Evolutionary conservation across 768 basidiomycete genomes (phyloP).

Genomic region (Neoboletus magnificus): DNA sequence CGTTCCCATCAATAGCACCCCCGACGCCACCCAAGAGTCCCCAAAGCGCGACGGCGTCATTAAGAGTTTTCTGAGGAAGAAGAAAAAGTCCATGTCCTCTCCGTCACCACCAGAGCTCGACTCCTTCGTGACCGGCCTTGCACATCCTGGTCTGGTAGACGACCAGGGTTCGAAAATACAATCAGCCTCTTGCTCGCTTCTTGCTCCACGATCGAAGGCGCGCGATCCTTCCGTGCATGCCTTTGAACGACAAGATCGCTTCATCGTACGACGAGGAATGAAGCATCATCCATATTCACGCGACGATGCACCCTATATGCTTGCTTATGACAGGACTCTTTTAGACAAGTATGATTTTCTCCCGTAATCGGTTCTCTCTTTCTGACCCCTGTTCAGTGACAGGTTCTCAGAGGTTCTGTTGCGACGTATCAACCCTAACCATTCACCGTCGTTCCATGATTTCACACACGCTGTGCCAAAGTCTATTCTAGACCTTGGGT

Average conservation of each 20-base stretch:
- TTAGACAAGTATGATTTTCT: slow-evolving; percentile 52
- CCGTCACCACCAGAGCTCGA: slow-evolving; percentile 6
- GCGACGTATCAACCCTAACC: slow-evolving; percentile 49
- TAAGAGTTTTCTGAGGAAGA: slow-evolving; percentile 19
- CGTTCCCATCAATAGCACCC: slow-evolving; percentile 1
- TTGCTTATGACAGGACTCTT: slow-evolving; percentile 54
- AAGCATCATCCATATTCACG: slow-evolving; percentile 52
- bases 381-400: slow-evolving; percentile 45
- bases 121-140: neutral
- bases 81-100: slow-evolving; percentile 18
- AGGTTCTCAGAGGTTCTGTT: slow-evolving; percentile 52
- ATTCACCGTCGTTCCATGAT: slow-evolving; percentile 60
- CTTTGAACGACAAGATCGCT: slow-evolving; percentile 26
- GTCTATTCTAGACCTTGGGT: slow-evolving; percentile 70
- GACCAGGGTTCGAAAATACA: neutral
- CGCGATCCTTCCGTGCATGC: slow-evolving; percentile 14
- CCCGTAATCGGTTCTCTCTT: neutral
- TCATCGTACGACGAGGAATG: slow-evolving; percentile 34
- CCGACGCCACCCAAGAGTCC: slow-evolving; percentile 4
- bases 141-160: neutral
- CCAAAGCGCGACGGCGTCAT: slow-evolving; percentile 24
- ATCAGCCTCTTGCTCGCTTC: neutral
- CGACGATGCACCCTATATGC: slow-evolving; percentile 59
- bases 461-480: slow-evolving; percentile 47
- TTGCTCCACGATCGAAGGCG: neutral